Conservation (phyloP, 2,329 filamentous ascomycete genomes). For the Colletotrichum neosansevieriae region DNA sequence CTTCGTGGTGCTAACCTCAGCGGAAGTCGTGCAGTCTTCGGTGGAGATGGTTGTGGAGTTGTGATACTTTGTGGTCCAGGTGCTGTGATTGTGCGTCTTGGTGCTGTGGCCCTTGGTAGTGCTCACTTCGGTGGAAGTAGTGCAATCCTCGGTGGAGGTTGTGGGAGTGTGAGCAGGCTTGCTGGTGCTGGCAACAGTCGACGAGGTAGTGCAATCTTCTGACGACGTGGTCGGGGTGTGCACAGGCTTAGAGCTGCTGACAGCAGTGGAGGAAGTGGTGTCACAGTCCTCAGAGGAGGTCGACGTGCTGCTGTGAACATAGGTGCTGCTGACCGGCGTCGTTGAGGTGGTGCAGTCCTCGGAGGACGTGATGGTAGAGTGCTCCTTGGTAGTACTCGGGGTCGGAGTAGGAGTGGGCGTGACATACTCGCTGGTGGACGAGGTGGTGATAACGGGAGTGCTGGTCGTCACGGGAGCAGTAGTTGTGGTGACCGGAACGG, state of each 20-base stretch:
- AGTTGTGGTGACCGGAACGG: constrained; percentile 18
- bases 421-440: constrained; percentile 5
- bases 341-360: constrained; percentile 3
- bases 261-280: not conserved
- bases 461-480: constrained; percentile 17
- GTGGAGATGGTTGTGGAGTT: not conserved
- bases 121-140: constrained; percentile 4
- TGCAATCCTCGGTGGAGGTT: not conserved
- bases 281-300: constrained; percentile 9
- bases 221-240: constrained; percentile 4
- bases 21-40: not conserved
- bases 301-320: constrained; percentile 1
- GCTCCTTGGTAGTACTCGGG: not conserved
- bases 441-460: not conserved
- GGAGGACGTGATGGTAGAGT: no score
- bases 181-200: constrained; percentile 8
- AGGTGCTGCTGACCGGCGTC: not conserved
- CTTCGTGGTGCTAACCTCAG: not conserved
- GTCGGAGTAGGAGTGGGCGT: not conserved
- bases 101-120: constrained; percentile 8
- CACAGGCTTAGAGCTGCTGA: not conserved
- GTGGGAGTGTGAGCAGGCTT: not conserved
- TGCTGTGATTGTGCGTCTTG: no score
- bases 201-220: constrained; percentile 2
- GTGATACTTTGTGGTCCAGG: no score